These are phyloP conservation scores for Mycena leptocephala DNA, from an alignment of 768 basidiomycete genomes.

Conservation along the genomic window DNA sequence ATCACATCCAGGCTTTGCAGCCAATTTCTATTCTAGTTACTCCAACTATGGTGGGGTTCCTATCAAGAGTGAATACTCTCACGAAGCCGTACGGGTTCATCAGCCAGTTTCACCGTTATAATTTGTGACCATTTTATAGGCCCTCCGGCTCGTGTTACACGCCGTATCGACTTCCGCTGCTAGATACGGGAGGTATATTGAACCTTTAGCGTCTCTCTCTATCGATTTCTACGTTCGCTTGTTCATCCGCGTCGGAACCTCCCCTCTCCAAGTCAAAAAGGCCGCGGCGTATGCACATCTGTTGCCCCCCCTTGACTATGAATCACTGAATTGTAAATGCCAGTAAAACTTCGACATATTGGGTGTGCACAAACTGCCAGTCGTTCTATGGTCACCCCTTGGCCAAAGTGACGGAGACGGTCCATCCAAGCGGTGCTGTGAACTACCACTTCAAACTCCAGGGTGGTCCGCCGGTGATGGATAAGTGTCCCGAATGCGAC, in stretches of 20 bases:
- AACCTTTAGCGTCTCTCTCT: conserved; percentile 90
- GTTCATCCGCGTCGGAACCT: conserved; percentile 85
- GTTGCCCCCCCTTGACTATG: background rate
- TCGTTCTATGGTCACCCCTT: conserved; percentile 88
- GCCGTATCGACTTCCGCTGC: conserved; percentile 89
- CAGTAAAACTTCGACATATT: conserved; percentile 91
- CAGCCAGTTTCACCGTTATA: background rate
- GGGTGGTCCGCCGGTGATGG: conserved; percentile 75
- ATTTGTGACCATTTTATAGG: conserved; percentile 61
- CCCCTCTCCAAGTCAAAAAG: conserved; percentile 90
- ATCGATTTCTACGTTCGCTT: conserved; percentile 98
- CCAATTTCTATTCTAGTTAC: conserved; percentile 68
- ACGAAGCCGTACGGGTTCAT: conserved; percentile 82
- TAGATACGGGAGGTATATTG: conserved; percentile 93
- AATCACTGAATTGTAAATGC: conserved; percentile 24
- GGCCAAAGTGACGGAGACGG: conserved; percentile 79
- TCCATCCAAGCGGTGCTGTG: conserved; percentile 67
- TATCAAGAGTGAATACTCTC: conserved; percentile 94
- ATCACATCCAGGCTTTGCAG: background rate
- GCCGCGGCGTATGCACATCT: conserved; percentile 73
- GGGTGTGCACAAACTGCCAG: conserved; percentile 90
- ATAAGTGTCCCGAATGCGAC: conserved; percentile 88
- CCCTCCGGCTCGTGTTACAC: conserved; percentile 92
- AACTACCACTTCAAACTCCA: conserved; percentile 83
- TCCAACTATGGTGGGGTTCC: conserved; percentile 96